Percentiles rank a stretch among this genome's conserved stretches.
phyloP scores from a whole-genome alignment of 306 rosid species.

The Inga laurina region DNA sequence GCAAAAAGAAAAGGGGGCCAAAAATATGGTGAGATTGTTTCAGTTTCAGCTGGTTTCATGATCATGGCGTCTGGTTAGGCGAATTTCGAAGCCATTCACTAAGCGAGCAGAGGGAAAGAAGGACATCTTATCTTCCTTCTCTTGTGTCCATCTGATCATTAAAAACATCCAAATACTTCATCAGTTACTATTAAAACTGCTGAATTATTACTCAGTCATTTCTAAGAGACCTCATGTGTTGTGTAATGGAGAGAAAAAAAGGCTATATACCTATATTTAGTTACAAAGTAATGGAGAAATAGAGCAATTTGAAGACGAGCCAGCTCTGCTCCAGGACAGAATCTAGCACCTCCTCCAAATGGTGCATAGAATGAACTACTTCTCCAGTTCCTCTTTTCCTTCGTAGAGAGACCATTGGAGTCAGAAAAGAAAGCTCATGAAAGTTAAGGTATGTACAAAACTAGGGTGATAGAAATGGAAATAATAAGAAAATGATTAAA shows the following conservation, averaged over 20 bases:
- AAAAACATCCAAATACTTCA: conserved; percentile 25
- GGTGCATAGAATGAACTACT: conserved; percentile 79
- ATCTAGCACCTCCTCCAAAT: conserved; percentile 93
- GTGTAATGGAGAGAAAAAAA: not conserved
- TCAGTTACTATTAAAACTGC: not conserved
- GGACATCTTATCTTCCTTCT: conserved; percentile 78
- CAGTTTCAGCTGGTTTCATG: conserved; percentile 29
- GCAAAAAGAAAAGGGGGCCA: conserved; percentile 27
- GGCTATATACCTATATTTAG: conserved; percentile 54
- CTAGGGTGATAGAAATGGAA: not conserved
- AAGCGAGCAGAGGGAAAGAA: conserved; percentile 93
- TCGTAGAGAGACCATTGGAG: conserved; percentile 1
- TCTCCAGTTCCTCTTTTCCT: conserved; percentile 90
- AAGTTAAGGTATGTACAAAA: not conserved
- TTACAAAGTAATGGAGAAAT: conserved; percentile 78
- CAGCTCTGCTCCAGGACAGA: conserved; percentile 93
- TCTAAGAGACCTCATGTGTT: not conserved
- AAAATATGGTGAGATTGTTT: conserved; percentile 3
- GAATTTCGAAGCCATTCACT: conserved; percentile 81
- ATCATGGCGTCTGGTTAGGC: conserved; percentile 50
- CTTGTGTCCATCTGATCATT: conserved; percentile 73
- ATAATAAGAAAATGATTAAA: too few species aligned
- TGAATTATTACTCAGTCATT: not conserved
- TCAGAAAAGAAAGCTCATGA: not conserved
- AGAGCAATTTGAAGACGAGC: conserved; percentile 92